These are phyloP conservation scores for Dipteronia dyeriana DNA, from an alignment of 345 rosid species.

Conservation along the genomic window DNA sequence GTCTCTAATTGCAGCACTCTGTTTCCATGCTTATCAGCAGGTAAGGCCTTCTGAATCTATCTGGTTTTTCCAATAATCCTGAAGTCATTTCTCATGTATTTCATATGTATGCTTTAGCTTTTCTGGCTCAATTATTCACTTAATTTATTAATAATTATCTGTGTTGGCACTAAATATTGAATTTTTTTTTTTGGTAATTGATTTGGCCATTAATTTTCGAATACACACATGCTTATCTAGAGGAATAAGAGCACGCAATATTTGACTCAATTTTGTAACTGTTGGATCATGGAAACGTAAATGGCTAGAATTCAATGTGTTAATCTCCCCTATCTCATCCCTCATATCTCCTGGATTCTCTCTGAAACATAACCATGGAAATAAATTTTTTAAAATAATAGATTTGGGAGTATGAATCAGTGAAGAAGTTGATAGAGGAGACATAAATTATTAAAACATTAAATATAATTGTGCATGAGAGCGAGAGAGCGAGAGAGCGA, in stretches of 20 bases:
- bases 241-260: too few species aligned
- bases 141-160: background rate
- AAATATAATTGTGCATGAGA: background rate
- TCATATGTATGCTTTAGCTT: background rate
- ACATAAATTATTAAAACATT: too few species aligned
- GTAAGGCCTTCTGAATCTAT: constrained; percentile 34
- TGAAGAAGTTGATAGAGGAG: too few species aligned
- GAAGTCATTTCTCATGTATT: background rate
- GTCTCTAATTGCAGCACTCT: constrained; percentile 81
- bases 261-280: too few species aligned
- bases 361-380: too few species aligned
- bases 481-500: background rate
- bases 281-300: too few species aligned
- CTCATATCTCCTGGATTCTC: too few species aligned
- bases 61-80: background rate
- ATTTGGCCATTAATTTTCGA: background rate
- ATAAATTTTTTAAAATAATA: too few species aligned
- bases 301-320: too few species aligned
- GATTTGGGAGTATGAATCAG: too few species aligned
- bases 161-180: too few species aligned
- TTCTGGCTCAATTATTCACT: background rate
- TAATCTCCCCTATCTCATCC: background rate
- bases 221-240: too few species aligned
- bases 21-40: constrained; percentile 99
- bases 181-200: background rate